Conservation (phyloP, 495 filamentous ascomycete species). For the Tuber indicum region DNA sequence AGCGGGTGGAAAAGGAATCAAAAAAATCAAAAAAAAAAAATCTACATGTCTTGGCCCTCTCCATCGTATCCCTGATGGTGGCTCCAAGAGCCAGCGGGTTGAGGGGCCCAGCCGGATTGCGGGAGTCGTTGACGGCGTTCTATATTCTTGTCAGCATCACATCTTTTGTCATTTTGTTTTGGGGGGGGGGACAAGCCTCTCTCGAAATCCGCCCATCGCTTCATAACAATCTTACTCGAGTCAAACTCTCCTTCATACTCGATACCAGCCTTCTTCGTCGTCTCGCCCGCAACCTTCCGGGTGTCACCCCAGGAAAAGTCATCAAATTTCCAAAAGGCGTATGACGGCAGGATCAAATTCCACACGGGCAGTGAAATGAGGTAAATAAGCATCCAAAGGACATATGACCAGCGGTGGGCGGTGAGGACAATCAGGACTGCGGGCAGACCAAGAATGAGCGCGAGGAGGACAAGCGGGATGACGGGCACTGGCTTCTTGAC, state of each 20-base stretch:
- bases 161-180: not conserved
- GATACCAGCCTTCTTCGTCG: slow-evolving; percentile 70
- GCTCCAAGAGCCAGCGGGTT: slow-evolving; percentile 28
- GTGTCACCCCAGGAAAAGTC: slow-evolving; percentile 99
- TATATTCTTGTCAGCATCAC: not conserved
- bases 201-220: slow-evolving; percentile 95
- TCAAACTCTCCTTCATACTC: slow-evolving; percentile 95
- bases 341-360: slow-evolving; percentile 93
- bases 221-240: slow-evolving; percentile 97
- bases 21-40: not conserved
- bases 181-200: not conserved
- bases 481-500: slow-evolving; percentile 74
- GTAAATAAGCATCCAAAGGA: slow-evolving; percentile 96
- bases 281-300: slow-evolving; percentile 87
- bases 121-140: slow-evolving; percentile 23
- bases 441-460: slow-evolving; percentile 85
- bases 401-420: slow-evolving; percentile 88
- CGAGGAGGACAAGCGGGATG: slow-evolving; percentile 86
- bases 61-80: slow-evolving; percentile 27
- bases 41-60: slow-evolving; percentile 25
- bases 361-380: slow-evolving; percentile 88
- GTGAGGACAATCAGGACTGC: slow-evolving; percentile 91
- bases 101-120: slow-evolving; percentile 34
- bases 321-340: slow-evolving; percentile 99
- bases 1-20: not conserved